Evolutionary conservation across 768 basidiomycete genomes (phyloP), one percentile per base, ranked within the genome.

Genomic region (Erythrobasidium yunnanense): DNA sequence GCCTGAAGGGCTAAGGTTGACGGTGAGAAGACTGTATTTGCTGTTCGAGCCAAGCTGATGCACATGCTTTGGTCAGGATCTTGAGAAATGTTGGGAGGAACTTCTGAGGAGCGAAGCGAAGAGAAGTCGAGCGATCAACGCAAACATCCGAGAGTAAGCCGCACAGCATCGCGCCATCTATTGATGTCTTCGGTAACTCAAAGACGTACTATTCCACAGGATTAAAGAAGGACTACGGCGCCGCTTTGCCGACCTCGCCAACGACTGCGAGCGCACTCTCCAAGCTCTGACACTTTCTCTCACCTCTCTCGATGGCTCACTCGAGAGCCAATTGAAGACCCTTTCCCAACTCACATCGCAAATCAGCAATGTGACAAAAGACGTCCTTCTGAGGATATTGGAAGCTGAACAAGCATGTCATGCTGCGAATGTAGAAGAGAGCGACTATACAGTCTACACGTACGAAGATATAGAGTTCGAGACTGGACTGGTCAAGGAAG

Each of bases 371-470:
- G 47, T 69, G 18, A n/a, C 30, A n/a, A 23, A 17, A 18, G 23
- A 66, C 6, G 25, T 29, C 3, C 54, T 69, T 15, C 62, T 49
- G 4, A 17, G 30, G 52, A 84, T 93, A 8, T 78, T 78, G 0
- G 78, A 75, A 0, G 85, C 85, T 0, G 89, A 96, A 71, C 79
- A 80, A 0, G 87, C 86, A 57, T 95, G 92, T 76, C 77, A 77
- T 2, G 83, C 83, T 5, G 92, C 91, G 8, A 95, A 97, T 68
- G 86, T 96, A 4, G 93, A 97, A 73, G 92, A 95, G 76, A 96
- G 95, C 74, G 93, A 97, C 74, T 88, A 92, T 75, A 93, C 90
- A 0, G 83, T 93, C 1, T 87, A 92, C 73, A 88, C 87, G 2
- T 84, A 81, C 69, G 87, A 89, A 76, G 92, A 96, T 75, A 80